Base-by-base conservation (phyloP, 1,284 basidiomycete genomes). In the Puccinia polysora region DNA sequence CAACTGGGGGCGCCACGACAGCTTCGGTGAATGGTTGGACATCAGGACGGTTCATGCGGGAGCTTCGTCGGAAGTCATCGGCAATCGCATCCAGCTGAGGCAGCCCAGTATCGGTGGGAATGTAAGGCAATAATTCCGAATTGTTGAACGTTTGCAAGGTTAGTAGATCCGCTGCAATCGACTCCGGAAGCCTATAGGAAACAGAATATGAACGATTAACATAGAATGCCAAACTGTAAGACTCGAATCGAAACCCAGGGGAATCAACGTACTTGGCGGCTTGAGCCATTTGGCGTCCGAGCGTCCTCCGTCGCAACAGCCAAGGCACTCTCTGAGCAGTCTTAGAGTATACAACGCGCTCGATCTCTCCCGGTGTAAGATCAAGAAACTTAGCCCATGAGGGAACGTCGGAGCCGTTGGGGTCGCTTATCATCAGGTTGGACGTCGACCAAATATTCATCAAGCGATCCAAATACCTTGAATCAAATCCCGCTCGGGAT, bases 401-500 rank as follows among this genome's bases (percentile, higher is more conserved):
- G 49, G 70, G 70, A 56, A 81, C 77, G 52, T 75, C 75, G 14
- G 76, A 78, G 73, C 88, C 87, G 38, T 82, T 81, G 60, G 83
- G 81, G 49, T 84, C 76, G 4, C 82, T 83, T 32, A 80, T 60
- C 85, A 82, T 62, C 82, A 83, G 38, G 90, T 82, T 34, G 86
- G 80, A 4, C 0, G 88, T 84, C 0, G 87, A 85, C 95, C 96
- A 98, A 73, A 98, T 94, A 78, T 89, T 94, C 82, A 94, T 86
- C 74, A 95, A 81, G 74, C 86, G 88, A 73, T 83, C 81, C 63
- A 93, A 78, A 71, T 86, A 85, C 70, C 85, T 83, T 25, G 84
- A 86, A 73, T 88, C 86, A 32, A 84, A 83, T 23, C 85, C 85
- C 4, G 83, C 83, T 6, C 82, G 79, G 23, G 85, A 83, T 28